These are phyloP conservation scores for Suillus plorans DNA, from an alignment of 768 basidiomycete species.

Conservation along the genomic window DNA sequence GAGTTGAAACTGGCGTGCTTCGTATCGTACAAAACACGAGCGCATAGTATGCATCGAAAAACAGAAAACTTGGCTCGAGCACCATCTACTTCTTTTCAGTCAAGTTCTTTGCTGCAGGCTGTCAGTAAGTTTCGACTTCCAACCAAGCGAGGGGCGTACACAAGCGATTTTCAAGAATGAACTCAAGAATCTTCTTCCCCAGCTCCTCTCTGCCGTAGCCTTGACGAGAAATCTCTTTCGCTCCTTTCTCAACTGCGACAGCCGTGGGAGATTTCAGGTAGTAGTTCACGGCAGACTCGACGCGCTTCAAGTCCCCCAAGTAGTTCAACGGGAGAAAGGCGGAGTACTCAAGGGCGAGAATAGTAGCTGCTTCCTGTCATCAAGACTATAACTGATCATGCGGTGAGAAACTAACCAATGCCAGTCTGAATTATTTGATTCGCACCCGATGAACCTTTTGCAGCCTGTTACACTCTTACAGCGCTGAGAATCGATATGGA, in stretches of 20 bases:
- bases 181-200: neutral
- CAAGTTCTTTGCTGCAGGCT: too few species aligned
- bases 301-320: accelerated
- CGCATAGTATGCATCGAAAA: too few species aligned
- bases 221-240: neutral
- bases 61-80: too few species aligned
- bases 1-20: too few species aligned
- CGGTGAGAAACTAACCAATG: neutral
- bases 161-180: neutral
- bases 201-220: neutral
- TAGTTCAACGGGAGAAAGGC: neutral
- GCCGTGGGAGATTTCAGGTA: neutral
- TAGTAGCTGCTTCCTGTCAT: neutral
- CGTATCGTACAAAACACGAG: too few species aligned
- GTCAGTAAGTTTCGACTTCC: too few species aligned
- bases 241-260: neutral
- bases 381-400: neutral
- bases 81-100: too few species aligned
- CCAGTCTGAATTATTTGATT: neutral
- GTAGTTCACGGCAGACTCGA: neutral
- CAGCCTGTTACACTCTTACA: too few species aligned
- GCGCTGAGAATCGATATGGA: too few species aligned
- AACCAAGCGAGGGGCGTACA: neutral
- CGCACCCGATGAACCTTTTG: too few species aligned
- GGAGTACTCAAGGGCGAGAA: neutral